Evolutionary conservation across 352 stramenopile species (phyloP), one percentile per base, ranked within the genome.

Genomic region (Phytophthora syringae): DNA sequence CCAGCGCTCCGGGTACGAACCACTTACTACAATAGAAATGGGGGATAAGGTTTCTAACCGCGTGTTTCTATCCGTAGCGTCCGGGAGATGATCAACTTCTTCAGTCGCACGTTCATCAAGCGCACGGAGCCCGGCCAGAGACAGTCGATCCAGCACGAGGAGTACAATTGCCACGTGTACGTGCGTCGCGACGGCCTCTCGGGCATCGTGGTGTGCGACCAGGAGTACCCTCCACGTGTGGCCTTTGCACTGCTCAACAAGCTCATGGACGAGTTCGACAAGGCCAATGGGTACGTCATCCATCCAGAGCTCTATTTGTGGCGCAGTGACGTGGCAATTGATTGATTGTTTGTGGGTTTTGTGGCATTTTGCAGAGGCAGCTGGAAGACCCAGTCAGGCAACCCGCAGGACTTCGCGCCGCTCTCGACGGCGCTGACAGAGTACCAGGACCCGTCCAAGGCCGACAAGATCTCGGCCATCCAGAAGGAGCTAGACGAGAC

Each of bases 381-480:
- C 45, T 93, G 82, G 84, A 86, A 87, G 68, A 82, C 70, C 40
- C 70, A 83, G 28, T 70, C 61, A 18, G 82, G 74, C 34, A 57
- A 91, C 36, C 89, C 98, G 47, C 90, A 90, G 30, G 69, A 90
- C 5, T 99, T 98, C 69, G 83, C 97, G 21, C 80, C 87, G 50
- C 57, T 99, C 25, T 80, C 92, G 16, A 93, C 98, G 56, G 98
- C 97, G 53, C 70, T 99, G 27, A 59, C 86, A 16, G 97, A 99
- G 64, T 99, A 99, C 74, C 98, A 99, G 80, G 93, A 99, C 80
- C 94, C 94, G 50, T 92, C 96, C 13, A 98, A 98, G 78, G 97
- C 97, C n/a, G 98, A 99, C 85, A 99, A 99, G 81, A 98, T 99
- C 60, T 99, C 96, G 45, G 98, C 99, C 69, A 99, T 99, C 75